Evolutionary conservation across 1,284 basidiomycete species (phyloP), one percentile per base, ranked within the genome.

Genomic region (Tremellales sp.): DNA sequence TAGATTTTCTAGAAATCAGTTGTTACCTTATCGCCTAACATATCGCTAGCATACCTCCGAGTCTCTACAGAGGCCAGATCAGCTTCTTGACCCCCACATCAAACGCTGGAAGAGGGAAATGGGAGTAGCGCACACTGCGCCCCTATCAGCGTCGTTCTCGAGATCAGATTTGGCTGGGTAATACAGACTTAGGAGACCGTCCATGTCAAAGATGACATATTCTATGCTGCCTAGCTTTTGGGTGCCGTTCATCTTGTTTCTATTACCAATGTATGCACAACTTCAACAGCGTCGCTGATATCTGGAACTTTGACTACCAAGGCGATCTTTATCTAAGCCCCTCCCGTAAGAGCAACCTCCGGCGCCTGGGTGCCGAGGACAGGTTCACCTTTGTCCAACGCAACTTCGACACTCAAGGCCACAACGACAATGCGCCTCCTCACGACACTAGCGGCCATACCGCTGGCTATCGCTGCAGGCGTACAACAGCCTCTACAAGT

Each of bases 181-280:
- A n/a, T n/a, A 58, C 60, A 22, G 49, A 68, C 69, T 66, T 10
- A 73, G 53, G 23, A 73, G 60, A 36, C 73, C 70, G 51, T 74
- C 74, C 70, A 75, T 73, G 56, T 75, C 73, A 52, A 75, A 75
- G 52, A 75, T 70, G 60, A 56, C 65, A 66, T 74, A 75, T 40
- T 70, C 71, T 26, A 68, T 65, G 39, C 65, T 53, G 31, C 56
- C 58, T 43, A 56, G 54, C 24, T 37, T 45, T n/a, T 35, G 17
- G n/a, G n/a, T n/a, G n/a, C n/a, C n/a, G 15, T 43, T 31, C 29
- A 31, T 31, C 10, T 8, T 31, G 29, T 31, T 8, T 31, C 10
- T 31, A 31, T 31, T 31, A 31, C 10, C 29, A 31, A 15, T 31
- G 29, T 31, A 31, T 31, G 10, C 8, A 8, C 29, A 8, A 31